Percentiles rank a stretch among this genome's conserved stretches.
These are phyloP conservation scores for Passalora sequoiae DNA, from an alignment of 2,329 filamentous ascomycete genomes.

Conservation along the genomic window DNA sequence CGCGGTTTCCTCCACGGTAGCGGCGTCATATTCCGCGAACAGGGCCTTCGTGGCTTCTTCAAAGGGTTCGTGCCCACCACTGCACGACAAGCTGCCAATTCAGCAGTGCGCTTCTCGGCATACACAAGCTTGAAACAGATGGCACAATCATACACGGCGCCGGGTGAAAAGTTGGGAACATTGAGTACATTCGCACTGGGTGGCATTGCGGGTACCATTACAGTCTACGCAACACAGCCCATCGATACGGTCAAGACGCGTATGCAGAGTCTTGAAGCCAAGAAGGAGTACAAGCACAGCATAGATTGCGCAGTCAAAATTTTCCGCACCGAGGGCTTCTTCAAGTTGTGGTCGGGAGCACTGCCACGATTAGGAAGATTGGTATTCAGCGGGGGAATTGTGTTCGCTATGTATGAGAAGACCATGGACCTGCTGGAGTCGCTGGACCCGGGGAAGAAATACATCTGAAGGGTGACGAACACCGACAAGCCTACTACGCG, in stretches of 20 bases:
- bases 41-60: conserved; percentile 88
- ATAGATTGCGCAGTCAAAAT: conserved; percentile 77
- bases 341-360: conserved; percentile 93
- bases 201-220: conserved; percentile 81
- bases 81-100: conserved; percentile 89
- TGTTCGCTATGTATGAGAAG: conserved; percentile 98
- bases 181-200: conserved; percentile 87
- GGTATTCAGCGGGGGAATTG: conserved; percentile 89
- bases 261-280: conserved; percentile 94
- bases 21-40: conserved; percentile 78
- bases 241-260: conserved; percentile 92
- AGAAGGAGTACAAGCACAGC: conserved; percentile 76
- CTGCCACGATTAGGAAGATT: conserved; percentile 77
- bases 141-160: conserved; percentile 86
- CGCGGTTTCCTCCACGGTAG: conserved; percentile 88
- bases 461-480: no score
- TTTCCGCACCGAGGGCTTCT: conserved; percentile 78
- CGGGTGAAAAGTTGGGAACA: conserved; percentile 88
- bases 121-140: conserved; percentile 89
- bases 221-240: conserved; percentile 68
- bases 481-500: no score
- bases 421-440: conserved; percentile 79
- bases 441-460: conserved; percentile 76
- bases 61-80: conserved; percentile 95
- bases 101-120: conserved; percentile 85